A percentile compares a stretch with the other conserved stretches of the same genome.
Conservation (phyloP, 805 yeast genomes). For the Vanderwaltozyma yarrowii region DNA sequence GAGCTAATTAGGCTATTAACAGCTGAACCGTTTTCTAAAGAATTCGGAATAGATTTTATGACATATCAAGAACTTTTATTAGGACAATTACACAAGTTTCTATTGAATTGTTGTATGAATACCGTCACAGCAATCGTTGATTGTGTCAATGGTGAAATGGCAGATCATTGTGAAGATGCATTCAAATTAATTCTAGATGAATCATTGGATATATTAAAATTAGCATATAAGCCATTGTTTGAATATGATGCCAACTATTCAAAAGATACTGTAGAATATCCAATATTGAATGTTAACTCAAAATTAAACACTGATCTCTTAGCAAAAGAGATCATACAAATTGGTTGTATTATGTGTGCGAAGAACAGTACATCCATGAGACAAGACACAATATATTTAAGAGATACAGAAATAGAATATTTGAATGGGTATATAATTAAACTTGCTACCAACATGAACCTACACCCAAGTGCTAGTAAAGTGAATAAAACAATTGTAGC, state of each 20-base stretch:
- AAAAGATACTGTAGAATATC: slow-evolving; percentile 10
- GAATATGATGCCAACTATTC: slow-evolving; percentile 16
- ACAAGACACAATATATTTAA: slow-evolving; percentile 42
- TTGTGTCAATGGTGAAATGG: slow-evolving; percentile 71
- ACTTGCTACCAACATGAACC: slow-evolving; percentile 38
- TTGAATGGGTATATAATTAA: slow-evolving; percentile 70
- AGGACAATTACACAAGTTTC: slow-evolving; percentile 64
- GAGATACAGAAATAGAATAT: slow-evolving; percentile 66
- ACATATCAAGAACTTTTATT: slow-evolving; percentile 41
- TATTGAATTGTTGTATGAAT: slow-evolving; percentile 75
- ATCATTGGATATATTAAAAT: slow-evolving; percentile 22
- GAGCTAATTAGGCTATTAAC: slow-evolving; percentile 23
- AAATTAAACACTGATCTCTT: slow-evolving; percentile 28
- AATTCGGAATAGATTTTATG: slow-evolving; percentile 22
- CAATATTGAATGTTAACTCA: slow-evolving; percentile 20
- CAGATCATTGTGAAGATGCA: slow-evolving; percentile 32
- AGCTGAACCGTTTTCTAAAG: slow-evolving; percentile 15
- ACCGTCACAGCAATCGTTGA: slow-evolving; percentile 70
- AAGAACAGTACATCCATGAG: slow-evolving; percentile 45
- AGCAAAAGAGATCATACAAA: slow-evolving; percentile 28
- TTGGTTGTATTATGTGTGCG: slow-evolving; percentile 38
- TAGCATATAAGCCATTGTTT: slow-evolving; percentile 23
- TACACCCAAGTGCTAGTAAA: slow-evolving; percentile 18
- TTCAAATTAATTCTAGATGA: slow-evolving; percentile 29
- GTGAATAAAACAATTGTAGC: slow-evolving; percentile 27